Evolutionary conservation across 148 eudicot species (phyloP).

Genomic region (Simmondsia chinensis): DNA sequence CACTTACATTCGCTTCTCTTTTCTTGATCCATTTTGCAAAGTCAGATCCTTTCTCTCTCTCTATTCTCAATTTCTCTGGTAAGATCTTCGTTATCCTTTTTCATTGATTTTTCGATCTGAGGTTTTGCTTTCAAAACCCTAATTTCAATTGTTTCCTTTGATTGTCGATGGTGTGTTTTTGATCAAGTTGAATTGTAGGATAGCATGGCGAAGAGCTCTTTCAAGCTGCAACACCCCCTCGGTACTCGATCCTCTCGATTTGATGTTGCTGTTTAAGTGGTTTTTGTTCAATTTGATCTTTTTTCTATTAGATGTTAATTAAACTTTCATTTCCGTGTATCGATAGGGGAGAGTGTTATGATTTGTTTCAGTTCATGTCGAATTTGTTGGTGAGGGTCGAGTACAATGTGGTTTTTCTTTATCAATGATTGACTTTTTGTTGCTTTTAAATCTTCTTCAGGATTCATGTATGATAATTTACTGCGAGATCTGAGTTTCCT

Average conservation of each 20-base stretch:
- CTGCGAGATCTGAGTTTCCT: too few species aligned
- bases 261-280: neutral
- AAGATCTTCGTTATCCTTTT: neutral
- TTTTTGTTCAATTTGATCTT: neutral
- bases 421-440: too few species aligned
- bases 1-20: neutral
- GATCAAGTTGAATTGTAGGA: slow-evolving; percentile 1
- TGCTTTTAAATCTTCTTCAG: too few species aligned
- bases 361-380: too few species aligned
- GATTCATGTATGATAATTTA: too few species aligned
- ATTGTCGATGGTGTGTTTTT: neutral
- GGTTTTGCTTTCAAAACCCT: slow-evolving; percentile 14
- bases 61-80: too few species aligned
- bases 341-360: too few species aligned
- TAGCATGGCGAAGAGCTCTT: slow-evolving; percentile 71
- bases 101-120: neutral
- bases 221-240: slow-evolving; percentile 79
- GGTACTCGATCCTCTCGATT: slow-evolving; percentile 25
- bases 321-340: too few species aligned
- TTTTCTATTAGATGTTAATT: too few species aligned
- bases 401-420: too few species aligned
- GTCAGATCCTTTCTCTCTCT: too few species aligned
- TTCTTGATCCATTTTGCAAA: neutral
- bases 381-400: too few species aligned
- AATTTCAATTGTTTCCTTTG: slow-evolving; percentile 6